A percentile compares a stretch with the other conserved stretches of the same genome.
These are phyloP conservation scores for Citrus australasica DNA, from an alignment of 345 rosid species.

Conservation along the genomic window DNA sequence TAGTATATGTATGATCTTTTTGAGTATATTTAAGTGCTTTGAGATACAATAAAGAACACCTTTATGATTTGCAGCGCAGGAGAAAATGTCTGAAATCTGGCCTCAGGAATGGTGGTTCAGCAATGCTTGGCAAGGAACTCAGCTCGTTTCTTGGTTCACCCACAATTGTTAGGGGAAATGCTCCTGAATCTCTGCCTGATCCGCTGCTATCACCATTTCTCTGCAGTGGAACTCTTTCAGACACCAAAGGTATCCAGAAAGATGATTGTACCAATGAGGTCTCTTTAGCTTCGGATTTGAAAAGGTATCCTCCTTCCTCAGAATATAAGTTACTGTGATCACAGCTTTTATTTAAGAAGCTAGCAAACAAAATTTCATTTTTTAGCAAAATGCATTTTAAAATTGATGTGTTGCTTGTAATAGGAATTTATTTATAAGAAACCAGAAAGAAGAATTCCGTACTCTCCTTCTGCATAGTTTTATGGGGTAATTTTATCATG, in stretches of 20 bases:
- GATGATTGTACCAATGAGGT: conserved; percentile 23
- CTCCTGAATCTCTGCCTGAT: conserved; percentile 31
- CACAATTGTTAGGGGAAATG: conserved; percentile 25
- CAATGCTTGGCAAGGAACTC: conserved; percentile 42
- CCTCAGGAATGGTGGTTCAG: conserved; percentile 31
- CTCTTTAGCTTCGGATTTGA: conserved; percentile 15
- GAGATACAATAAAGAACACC: conserved; percentile 2
- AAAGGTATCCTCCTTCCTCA: conserved; percentile 31
- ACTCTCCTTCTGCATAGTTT: not conserved
- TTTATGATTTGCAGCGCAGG: conserved; percentile 38
- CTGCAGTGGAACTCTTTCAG: conserved; percentile 22
- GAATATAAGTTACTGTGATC: not conserved
- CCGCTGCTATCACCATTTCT: conserved; percentile 48
- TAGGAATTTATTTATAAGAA: not conserved
- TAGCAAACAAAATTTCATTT: not conserved
- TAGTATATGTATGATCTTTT: not conserved
- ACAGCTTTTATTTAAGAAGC: not conserved
- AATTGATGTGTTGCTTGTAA: not conserved
- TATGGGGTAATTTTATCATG: not conserved
- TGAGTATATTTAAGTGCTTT: conserved; percentile 7
- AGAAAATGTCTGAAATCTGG: conserved; percentile 39
- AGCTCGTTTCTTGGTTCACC: conserved; percentile 41
- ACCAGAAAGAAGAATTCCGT: not conserved
- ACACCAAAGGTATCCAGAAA: conserved; percentile 18
- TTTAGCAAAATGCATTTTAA: not conserved